Base-by-base conservation (phyloP, 1,284 basidiomycete genomes). In the Boletellus deceptivus region DNA sequence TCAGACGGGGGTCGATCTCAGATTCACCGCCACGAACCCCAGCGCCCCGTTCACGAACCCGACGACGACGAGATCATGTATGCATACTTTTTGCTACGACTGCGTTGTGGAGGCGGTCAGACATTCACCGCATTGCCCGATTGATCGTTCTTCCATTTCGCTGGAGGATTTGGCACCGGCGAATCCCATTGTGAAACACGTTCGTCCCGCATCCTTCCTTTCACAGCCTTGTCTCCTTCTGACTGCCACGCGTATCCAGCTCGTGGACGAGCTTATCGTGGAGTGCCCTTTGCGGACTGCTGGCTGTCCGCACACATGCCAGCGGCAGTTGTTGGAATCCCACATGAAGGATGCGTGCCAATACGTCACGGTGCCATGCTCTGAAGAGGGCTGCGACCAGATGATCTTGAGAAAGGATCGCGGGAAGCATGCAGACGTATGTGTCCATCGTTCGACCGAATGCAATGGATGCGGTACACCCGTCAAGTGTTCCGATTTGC, bases 201-300 rank as follows among this genome's bases (percentile, higher is more conserved):
- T 91, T 57, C 55, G 86, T 75, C 18, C 49, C 16, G 11, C n/a
- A 22, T 43, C 33, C 43, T 49, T 47, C 33, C 31, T 44, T 53
- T 43, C 39, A 50, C 48, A 56, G 46, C 61, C 56, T 36, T 24
- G 51, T 2, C 49, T 3, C 60, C 24, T 60, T 48, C 58, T 65
- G 40, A 58, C 49, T 43, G 6, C n/a, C 48, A 31, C 50, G 34
- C 49, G 22, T 53, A 50, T 53, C 31, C 56, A 92, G 89, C 82
- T 94, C 60, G 88, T 93, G 36, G 90, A 93, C 58, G 91, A 93
- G 71, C 75, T 94, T 38, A 53, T 80, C 25, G 89, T 93, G 0
- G 80, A 84, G 61, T 93, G 91, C 67, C 75, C 80, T 9, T 73
- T 86, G 52, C 72, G 72, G 20, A 56, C 63, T 14, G 70, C 73